Conservation (phyloP, 2,329 filamentous ascomycete genomes). For the Xylariales sp. region DNA sequence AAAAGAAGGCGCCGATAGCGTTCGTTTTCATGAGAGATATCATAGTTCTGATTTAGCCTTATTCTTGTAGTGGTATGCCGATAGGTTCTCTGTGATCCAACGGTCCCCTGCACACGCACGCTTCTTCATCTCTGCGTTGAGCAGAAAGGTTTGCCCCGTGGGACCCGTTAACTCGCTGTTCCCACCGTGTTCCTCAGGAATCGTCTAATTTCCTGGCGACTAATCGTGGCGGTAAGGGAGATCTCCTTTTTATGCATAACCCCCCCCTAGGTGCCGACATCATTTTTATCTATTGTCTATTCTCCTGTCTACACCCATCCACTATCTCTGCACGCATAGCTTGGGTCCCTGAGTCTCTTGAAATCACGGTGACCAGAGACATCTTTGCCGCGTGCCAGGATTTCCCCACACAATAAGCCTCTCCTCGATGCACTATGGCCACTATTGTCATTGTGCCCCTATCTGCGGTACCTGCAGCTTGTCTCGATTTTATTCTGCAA, state of each 20-base stretch:
- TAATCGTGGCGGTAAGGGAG: constrained; percentile 66
- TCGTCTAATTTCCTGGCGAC: constrained; percentile 61
- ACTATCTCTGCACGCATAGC: constrained; percentile 34
- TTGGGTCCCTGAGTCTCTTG: constrained; percentile 36
- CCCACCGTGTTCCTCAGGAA: constrained; percentile 62
- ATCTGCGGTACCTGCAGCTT: constrained; percentile 43
- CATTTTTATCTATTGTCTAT: constrained; percentile 39
- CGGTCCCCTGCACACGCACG: constrained; percentile 56
- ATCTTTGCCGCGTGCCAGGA: constrained; percentile 45
- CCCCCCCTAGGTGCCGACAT: constrained; percentile 35
- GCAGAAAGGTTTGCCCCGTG: constrained; percentile 58
- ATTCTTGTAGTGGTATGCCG: constrained; percentile 59
- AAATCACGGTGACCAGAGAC: constrained; percentile 38
- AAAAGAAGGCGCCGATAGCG: neutral
- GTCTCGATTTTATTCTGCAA: constrained; percentile 42
- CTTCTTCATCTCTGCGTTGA: constrained; percentile 56
- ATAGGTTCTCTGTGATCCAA: constrained; percentile 51
- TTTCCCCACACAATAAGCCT: constrained; percentile 42
- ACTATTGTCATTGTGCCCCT: constrained; percentile 43
- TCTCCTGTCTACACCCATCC: constrained; percentile 24
- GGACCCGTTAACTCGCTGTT: constrained; percentile 75
- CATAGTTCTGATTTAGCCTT: constrained; percentile 43
- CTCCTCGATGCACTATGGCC: constrained; percentile 44
- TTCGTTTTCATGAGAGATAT: neutral
- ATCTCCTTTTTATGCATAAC: constrained; percentile 45